A percentile compares a stretch with the other conserved stretches of the same genome.
These are phyloP conservation scores for Alternaria incomplexa DNA, from an alignment of 2,329 filamentous ascomycete species.

Conservation along the genomic window DNA sequence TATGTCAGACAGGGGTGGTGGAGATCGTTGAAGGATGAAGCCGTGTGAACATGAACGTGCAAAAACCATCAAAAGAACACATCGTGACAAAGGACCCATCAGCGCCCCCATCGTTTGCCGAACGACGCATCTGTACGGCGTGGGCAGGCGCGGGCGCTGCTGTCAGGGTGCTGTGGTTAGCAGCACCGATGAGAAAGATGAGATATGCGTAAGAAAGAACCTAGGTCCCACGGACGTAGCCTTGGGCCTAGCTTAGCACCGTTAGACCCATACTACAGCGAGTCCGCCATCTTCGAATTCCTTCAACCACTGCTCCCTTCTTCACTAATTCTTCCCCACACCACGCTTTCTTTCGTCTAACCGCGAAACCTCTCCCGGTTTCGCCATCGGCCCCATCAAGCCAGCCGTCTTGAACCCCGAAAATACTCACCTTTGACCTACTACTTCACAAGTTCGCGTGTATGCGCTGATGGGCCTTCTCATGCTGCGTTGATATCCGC, in stretches of 20 bases:
- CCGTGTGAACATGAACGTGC: slow-evolving; percentile 15
- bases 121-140: slow-evolving; percentile 9
- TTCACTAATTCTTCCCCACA: slow-evolving; percentile 20
- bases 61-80: slow-evolving; percentile 10
- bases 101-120: slow-evolving; percentile 3
- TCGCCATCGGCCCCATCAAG: slow-evolving; percentile 29
- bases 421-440: slow-evolving; percentile 21
- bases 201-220: slow-evolving; percentile 33
- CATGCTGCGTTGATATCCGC: slow-evolving; percentile 48
- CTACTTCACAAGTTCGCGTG: slow-evolving; percentile 33
- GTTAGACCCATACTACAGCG: slow-evolving; percentile 23
- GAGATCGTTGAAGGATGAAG: slow-evolving; percentile 15
- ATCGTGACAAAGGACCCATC: slow-evolving; percentile 1
- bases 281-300: slow-evolving; percentile 30
- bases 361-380: slow-evolving; percentile 9
- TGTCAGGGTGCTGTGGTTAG: slow-evolving; percentile 11
- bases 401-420: slow-evolving; percentile 4
- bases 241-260: slow-evolving; percentile 25
- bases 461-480: slow-evolving; percentile 43
- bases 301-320: slow-evolving; percentile 32
- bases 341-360: slow-evolving; percentile 19
- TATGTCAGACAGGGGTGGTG: slow-evolving; percentile 13
- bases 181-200: slow-evolving; percentile 25
- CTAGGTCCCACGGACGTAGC: slow-evolving; percentile 29
- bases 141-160: slow-evolving; percentile 15